These are phyloP conservation scores for Metarhizium sp. DNA, from an alignment of 2,329 filamentous ascomycete genomes.

Conservation along the genomic window DNA sequence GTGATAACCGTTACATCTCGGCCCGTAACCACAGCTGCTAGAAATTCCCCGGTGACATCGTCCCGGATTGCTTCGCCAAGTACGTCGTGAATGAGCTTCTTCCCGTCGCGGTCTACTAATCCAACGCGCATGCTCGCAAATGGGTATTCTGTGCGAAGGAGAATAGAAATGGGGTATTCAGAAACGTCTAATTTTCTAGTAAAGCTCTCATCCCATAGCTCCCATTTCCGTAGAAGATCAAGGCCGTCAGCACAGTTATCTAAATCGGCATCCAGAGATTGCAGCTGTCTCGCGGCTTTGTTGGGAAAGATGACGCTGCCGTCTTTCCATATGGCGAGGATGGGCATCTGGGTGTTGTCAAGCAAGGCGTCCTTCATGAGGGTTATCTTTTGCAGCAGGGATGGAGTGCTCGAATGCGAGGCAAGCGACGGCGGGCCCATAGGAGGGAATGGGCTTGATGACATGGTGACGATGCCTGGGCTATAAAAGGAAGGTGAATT, in stretches of 20 bases:
- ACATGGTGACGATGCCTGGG: conserved; percentile 43
- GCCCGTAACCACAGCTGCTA: conserved; percentile 63
- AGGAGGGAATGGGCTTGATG: conserved; percentile 54
- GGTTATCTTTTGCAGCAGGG: conserved; percentile 62
- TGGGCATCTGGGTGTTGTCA: conserved; percentile 65
- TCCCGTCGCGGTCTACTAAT: conserved; percentile 44
- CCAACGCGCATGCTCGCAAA: conserved; percentile 54
- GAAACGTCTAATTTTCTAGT: conserved; percentile 42
- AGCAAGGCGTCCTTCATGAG: conserved; percentile 70
- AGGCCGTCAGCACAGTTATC: conserved; percentile 34
- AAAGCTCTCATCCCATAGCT: conserved; percentile 59
- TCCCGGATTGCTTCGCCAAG: conserved; percentile 60
- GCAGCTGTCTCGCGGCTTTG: conserved; percentile 48
- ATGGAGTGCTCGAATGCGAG: conserved; percentile 47
- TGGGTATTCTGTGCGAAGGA: conserved; percentile 51
- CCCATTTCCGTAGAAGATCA: conserved; percentile 51
- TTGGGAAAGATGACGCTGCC: conserved; percentile 67
- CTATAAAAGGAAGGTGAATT: conserved; percentile 37
- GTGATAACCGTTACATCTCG: conserved; percentile 64
- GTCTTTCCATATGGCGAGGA: conserved; percentile 75
- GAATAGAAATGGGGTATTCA: conserved; percentile 57
- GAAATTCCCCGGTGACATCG: conserved; percentile 57
- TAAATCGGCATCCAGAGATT: conserved; percentile 31
- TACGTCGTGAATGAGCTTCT: conserved; percentile 52
- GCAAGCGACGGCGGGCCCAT: conserved; percentile 53